phyloP scores from a whole-genome alignment of 805 yeast species.

The Yarrowia sp. region DNA sequence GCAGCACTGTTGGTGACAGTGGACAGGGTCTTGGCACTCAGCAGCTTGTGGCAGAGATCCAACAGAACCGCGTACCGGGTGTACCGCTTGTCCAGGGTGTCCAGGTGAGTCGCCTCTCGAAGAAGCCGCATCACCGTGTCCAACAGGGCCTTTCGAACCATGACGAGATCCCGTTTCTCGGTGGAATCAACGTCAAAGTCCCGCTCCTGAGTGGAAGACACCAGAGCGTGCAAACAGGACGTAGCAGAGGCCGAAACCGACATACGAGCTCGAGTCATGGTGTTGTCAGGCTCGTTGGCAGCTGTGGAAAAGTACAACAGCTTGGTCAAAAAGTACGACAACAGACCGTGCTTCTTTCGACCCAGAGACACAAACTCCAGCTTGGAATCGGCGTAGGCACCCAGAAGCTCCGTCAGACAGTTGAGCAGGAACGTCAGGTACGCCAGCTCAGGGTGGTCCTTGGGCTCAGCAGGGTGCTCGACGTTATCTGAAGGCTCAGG shows the following conservation, averaged over 20 bases:
- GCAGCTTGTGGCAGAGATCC: conserved; percentile 53
- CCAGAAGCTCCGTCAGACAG: conserved; percentile 70
- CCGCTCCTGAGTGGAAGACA: conserved; percentile 63
- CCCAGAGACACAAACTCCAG: conserved; percentile 55
- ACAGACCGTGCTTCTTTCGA: conserved; percentile 59
- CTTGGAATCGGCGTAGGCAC: conserved; percentile 81
- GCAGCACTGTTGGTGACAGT: conserved; percentile 38
- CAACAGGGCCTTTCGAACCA: conserved; percentile 73
- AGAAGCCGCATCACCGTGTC: conserved; percentile 71
- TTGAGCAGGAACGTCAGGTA: conserved; percentile 74
- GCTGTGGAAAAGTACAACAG: conserved; percentile 61
- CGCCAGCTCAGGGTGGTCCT: conserved; percentile 46
- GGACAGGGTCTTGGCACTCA: conserved; percentile 46
- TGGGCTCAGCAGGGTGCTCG: conserved; percentile 41
- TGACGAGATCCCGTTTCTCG: conserved; percentile 57
- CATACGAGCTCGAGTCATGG: conserved; percentile 51
- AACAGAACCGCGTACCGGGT: conserved; percentile 62
- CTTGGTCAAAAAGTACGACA: conserved; percentile 79
- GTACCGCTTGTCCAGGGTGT: conserved; percentile 57
- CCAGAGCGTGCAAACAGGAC: conserved; percentile 65
- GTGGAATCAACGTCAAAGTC: conserved; percentile 50
- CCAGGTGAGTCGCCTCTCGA: conserved; percentile 47
- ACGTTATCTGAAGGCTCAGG: conserved; percentile 48
- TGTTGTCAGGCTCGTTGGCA: conserved; percentile 48
- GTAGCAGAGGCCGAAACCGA: conserved; percentile 69